Conservation (phyloP, 2,329 filamentous ascomycete species). For the Sodiomyces alkalinus region DNA sequence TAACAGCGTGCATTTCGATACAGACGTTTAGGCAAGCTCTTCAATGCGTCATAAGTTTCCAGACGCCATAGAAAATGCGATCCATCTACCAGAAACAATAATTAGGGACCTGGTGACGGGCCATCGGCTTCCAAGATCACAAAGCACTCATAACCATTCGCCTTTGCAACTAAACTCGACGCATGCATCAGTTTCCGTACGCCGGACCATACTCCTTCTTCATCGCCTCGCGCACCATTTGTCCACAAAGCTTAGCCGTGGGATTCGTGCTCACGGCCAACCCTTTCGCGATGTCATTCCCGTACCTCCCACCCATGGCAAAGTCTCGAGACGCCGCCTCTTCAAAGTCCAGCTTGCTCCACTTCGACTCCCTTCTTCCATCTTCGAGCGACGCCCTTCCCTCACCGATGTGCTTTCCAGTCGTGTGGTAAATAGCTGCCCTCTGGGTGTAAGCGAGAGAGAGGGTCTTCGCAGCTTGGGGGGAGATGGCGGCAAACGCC, state of each 20-base stretch:
- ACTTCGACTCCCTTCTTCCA: conserved; percentile 27
- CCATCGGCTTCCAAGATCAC: too few relatives aligned
- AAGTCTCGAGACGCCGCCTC: conserved; percentile 48
- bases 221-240: conserved; percentile 56
- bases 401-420: conserved; percentile 33
- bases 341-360: conserved; percentile 42
- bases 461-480: conserved; percentile 48
- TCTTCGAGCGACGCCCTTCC: conserved; percentile 20
- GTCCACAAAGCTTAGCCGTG: conserved; percentile 52
- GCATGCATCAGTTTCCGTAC: conserved; percentile 20
- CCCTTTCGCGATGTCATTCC: conserved; percentile 48
- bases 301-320: conserved; percentile 47
- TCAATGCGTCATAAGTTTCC: too few relatives aligned
- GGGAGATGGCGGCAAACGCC: conserved; percentile 38
- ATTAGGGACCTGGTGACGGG: too few relatives aligned
- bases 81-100: too few relatives aligned
- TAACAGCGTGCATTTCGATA: too few relatives aligned
- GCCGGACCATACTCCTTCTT: conserved; percentile 49
- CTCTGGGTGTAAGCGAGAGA: conserved; percentile 59
- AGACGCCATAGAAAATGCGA: too few relatives aligned
- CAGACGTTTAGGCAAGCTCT: too few relatives aligned
- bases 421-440: conserved; percentile 46
- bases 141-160: too few relatives aligned
- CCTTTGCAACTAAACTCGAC: too few relatives aligned
- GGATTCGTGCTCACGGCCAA: conserved; percentile 52